Base-by-base conservation (phyloP, 2,329 filamentous ascomycete genomes). In the Fusarium hainanense region DNA sequence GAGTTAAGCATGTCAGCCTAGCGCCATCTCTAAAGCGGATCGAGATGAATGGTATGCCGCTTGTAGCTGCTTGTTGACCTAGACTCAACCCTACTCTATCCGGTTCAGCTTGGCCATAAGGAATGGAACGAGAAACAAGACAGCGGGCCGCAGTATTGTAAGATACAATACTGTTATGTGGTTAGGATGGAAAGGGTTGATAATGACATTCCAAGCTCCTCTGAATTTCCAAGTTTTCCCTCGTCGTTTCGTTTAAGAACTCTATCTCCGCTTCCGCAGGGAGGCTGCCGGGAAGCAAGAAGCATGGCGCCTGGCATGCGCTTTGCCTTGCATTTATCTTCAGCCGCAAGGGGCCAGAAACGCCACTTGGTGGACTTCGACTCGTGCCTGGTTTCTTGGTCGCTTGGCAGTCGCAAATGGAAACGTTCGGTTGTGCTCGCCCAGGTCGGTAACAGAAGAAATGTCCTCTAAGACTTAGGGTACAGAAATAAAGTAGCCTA, bases 291-390 rank as follows among this genome's bases (percentile, higher is more conserved):
- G 49, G 21, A 51, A 40, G 30, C 13, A 43, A 27, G 34, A 44
- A 42, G 52, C 18, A 62, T 40, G n/a, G 25, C 13, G 40, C 18
- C 25, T 41, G 55, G 56, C 18, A 66, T 40, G 25, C n/a, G 44
- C n/a, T 7, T 2, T 21, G 9, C 40, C 50, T 43, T 69, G 27
- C 13, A 43, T 54, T 41, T 7, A 2, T 7, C 18, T 4, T 23
- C 7, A 34, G 18, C 23, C 10, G 41, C 28, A 23, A 51, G 34
- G 49, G 23, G 7, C 12, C 14, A 28, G 8, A n/a, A 4, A 16
- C 43, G 60, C 66, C 66, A 66, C 50, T 34, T 4, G 32, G 16
- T n/a, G 20, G 32, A 42, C 23, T 51, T 41, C 9, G 27, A n/a
- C 13, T 23, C 18, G 9, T 37, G 9, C 23, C 32, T 27, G 9